A percentile compares a stretch with the other conserved stretches of the same genome.
phyloP scores from a whole-genome alignment of 228 moss, liverwort and hornwort species.

The Sphagnum magellanicum region DNA sequence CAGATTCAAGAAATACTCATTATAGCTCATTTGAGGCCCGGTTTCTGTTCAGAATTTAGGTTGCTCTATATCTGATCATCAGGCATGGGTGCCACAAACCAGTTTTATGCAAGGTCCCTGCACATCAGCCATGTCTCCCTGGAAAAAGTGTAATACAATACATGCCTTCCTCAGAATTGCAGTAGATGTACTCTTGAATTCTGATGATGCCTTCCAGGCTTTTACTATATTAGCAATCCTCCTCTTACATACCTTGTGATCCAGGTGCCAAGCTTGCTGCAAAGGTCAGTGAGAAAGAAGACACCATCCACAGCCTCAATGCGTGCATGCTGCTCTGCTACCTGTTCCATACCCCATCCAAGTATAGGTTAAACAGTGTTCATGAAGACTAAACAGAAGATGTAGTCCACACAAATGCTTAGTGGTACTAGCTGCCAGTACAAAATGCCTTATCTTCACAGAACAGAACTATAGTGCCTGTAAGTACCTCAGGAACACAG shows the following conservation, averaged over 20 bases:
- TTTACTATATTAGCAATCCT: not conserved
- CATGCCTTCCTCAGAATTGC: not conserved
- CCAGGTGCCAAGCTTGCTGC: conserved; percentile 83
- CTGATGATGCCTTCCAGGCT: not conserved
- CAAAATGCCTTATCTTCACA: not conserved
- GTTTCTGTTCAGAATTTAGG: no score
- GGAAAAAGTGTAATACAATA: not conserved
- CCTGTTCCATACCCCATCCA: conserved; percentile 14
- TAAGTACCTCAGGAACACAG: conserved; percentile 27
- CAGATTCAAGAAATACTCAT: no score
- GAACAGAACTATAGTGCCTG: not conserved
- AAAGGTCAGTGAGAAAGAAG: conserved; percentile 68
- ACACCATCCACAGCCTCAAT: conserved; percentile 59
- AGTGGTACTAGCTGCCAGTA: not conserved
- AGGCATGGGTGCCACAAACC: not conserved
- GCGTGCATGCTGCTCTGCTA: conserved; percentile 68
- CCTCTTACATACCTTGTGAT: conserved; percentile 38
- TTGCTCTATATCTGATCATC: not conserved
- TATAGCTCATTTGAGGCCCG: no score
- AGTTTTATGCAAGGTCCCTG: not conserved
- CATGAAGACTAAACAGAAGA: no score
- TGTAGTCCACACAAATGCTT: not conserved
- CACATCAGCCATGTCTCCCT: no score
- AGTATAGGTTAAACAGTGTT: no score
- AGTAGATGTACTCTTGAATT: not conserved